phyloP scores from a whole-genome alignment of 75 land plant species.

The Picea sitchensis region DNA sequence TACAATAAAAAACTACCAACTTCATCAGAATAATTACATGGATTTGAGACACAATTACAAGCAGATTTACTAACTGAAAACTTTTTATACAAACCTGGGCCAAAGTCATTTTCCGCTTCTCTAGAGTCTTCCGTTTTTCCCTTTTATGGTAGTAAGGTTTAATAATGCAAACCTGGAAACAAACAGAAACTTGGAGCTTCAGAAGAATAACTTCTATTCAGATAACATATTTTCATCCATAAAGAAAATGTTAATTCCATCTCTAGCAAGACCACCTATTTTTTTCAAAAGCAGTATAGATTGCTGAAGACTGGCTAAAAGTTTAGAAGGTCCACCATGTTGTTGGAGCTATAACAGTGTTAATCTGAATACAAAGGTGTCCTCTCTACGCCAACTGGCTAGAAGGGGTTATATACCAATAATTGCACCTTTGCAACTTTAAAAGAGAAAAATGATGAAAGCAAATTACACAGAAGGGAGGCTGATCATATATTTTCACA shows the following conservation, averaged over 20 bases:
- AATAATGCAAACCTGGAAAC: constrained; percentile 57
- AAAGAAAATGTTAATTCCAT: too few relatives aligned
- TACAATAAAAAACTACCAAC: background rate
- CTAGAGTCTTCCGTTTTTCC: constrained; percentile 55
- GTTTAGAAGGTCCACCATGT: background rate
- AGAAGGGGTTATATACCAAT: background rate
- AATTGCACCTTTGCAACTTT: background rate
- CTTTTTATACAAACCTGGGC: constrained; percentile 44
- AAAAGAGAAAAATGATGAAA: background rate
- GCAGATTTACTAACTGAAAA: background rate
- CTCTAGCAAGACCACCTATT: too few relatives aligned
- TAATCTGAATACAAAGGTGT: background rate
- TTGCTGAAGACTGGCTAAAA: background rate
- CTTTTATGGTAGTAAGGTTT: constrained; percentile 67
- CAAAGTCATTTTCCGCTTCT: constrained; percentile 47
- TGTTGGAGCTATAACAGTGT: background rate
- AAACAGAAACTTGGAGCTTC: background rate
- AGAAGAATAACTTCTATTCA: background rate
- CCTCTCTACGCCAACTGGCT: background rate
- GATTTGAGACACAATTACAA: background rate
- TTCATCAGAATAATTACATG: background rate
- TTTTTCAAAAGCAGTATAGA: background rate
- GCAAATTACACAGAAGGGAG: background rate
- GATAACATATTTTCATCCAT: too few relatives aligned
- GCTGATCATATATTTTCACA: background rate